Evolutionary conservation across 495 filamentous ascomycete genomes (phyloP), one percentile per base, ranked within the genome.

Genomic region (Aspergillus nanangensis): DNA sequence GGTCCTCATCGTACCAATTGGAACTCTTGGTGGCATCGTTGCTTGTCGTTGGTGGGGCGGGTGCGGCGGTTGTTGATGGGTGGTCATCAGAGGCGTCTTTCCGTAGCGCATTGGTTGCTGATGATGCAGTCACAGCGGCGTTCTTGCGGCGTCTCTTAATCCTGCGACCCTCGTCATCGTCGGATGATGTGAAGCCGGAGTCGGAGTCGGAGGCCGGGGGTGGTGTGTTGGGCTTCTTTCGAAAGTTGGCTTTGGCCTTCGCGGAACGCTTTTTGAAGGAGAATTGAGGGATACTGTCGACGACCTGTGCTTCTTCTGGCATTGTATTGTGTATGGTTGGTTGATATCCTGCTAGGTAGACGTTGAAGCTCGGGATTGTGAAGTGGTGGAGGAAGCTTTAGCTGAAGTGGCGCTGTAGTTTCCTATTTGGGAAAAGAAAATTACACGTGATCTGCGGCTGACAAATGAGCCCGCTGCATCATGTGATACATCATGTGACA

Each of bases 1-100:
- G 53, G 17, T 64, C 57, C 41, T 91, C 86, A 49, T 90, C 89
- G 66, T 86, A 93, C 90, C 90, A 96, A 61, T 94, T 87, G n/a
- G 78, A 82, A 17, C 80, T 77, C 52, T 94, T 96, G 4, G 93
- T 97, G n/a, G 93, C 93, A 58, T 96, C 92, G 60, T 90, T 90
- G 47, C 76, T 79, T 46, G 73, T 68, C 21, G 81, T 74, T 33
- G 94, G 79, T 11, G 70, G 70, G 4, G 47, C 55, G 0, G 70
- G 61, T 10, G 54, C 59, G 17, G 55, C 53, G 9, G 83, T 78
- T 8, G 83, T 78, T 33, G 75, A 62, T 58, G 81, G 85, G 47
- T 78, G 67, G 22, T 81, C 77, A 17, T 75, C 67, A 22, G 69
- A 55, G 15, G 74, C 55, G n/a, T 77, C 70, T 23, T 65, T 52